Conservation (phyloP, 2,329 filamentous ascomycete species). For the Trichoderma sp. region DNA sequence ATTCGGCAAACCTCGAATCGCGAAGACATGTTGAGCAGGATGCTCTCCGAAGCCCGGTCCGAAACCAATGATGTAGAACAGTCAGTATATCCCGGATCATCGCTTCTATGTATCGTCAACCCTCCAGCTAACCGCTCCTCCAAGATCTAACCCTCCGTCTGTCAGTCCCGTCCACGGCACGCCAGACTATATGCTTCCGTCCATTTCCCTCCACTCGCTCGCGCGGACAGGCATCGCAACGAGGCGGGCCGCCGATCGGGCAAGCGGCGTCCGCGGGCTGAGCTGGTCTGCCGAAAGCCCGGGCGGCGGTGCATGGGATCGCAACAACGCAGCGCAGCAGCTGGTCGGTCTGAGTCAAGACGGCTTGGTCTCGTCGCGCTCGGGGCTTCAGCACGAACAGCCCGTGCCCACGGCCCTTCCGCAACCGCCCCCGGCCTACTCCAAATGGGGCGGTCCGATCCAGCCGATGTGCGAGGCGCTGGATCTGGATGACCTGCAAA, state of each 20-base stretch:
- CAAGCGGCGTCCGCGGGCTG: slow-evolving; percentile 27
- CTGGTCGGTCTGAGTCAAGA: slow-evolving; percentile 35
- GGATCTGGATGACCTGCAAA: slow-evolving; percentile 45
- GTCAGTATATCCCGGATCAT: slow-evolving; percentile 23
- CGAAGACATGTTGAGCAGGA: slow-evolving; percentile 31
- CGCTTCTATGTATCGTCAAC: not conserved
- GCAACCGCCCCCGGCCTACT: not conserved
- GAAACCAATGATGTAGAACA: slow-evolving; percentile 32
- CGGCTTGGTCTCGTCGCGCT: slow-evolving; percentile 32
- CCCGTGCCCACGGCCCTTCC: slow-evolving; percentile 35
- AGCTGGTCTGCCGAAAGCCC: slow-evolving; percentile 34
- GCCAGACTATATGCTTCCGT: slow-evolving; percentile 33
- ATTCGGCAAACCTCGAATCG: slow-evolving; percentile 39
- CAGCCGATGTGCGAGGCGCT: slow-evolving; percentile 42
- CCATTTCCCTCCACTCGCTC: slow-evolving; percentile 34
- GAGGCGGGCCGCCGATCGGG: slow-evolving; percentile 27
- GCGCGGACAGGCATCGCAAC: slow-evolving; percentile 31
- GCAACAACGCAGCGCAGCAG: slow-evolving; percentile 35
- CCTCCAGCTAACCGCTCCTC: not conserved
- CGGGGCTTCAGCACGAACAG: slow-evolving; percentile 44
- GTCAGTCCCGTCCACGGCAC: slow-evolving; percentile 29
- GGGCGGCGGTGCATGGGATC: slow-evolving; percentile 36
- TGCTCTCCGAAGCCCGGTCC: slow-evolving; percentile 33
- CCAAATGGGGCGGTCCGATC: slow-evolving; percentile 6
- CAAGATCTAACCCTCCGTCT: slow-evolving; percentile 29